Evolutionary conservation across 2,329 filamentous ascomycete genomes (phyloP).

Genomic region (Aureobasidium musti): DNA sequence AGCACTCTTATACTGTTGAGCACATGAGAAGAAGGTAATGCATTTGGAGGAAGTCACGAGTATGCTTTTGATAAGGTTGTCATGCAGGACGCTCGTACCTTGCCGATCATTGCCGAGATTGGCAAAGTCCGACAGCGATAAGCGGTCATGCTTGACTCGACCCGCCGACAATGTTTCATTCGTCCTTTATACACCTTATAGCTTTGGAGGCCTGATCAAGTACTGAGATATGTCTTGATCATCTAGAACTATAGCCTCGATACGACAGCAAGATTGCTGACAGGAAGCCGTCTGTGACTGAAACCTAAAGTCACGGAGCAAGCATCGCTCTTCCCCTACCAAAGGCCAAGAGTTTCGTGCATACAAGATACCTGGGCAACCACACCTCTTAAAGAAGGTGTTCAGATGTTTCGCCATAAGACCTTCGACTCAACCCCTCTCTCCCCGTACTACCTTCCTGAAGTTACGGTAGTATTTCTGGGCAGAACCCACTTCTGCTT

Average conservation of each 20-base stretch:
- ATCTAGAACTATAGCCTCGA: too few species aligned
- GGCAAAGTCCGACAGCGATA: neutral
- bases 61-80: constrained; percentile 28
- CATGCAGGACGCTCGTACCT: constrained; percentile 25
- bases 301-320: neutral
- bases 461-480: neutral
- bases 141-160: neutral
- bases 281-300: neutral
- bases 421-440: neutral
- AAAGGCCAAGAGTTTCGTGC: constrained; percentile 5
- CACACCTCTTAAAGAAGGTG: constrained; percentile 19
- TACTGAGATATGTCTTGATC: too few species aligned
- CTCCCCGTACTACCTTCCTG: neutral
- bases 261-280: neutral
- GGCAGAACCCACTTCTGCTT: neutral
- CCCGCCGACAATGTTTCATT: neutral
- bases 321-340: neutral
- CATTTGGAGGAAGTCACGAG: constrained; percentile 1
- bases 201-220: too few species aligned
- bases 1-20: neutral
- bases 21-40: neutral
- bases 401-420: neutral
- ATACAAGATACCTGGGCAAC: constrained; percentile 16
- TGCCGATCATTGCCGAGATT: constrained; percentile 12
- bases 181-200: neutral